Percentiles rank a stretch among this genome's conserved stretches.
Evolutionary conservation across 129 eudicot genomes (phyloP).

Genomic region (Apium graveolens): DNA sequence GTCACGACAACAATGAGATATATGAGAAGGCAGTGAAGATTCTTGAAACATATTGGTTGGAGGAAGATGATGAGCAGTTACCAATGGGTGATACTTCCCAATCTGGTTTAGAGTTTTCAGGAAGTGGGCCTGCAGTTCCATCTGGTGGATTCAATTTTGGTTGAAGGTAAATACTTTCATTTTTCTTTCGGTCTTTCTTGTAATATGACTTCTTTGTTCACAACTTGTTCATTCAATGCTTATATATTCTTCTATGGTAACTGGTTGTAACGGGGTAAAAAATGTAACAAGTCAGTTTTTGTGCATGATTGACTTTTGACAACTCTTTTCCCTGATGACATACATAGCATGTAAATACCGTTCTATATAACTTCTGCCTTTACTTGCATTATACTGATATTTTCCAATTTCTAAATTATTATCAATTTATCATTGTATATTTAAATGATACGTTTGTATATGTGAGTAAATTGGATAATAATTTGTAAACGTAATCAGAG

Average conservation of each 20-base stretch:
- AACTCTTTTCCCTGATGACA: neutral
- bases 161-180: neutral
- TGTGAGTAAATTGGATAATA: neutral
- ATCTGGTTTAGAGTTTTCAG: neutral
- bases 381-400: neutral
- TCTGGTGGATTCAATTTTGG: conserved; percentile 1
- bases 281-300: neutral
- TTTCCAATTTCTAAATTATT: neutral
- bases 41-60: conserved; percentile 65
- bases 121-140: neutral
- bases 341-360: neutral
- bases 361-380: neutral
- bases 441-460: neutral
- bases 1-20: conserved; percentile 67
- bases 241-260: neutral
- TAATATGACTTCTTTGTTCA: neutral
- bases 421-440: neutral
- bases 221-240: neutral
- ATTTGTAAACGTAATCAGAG: neutral
- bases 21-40: conserved; percentile 76
- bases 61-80: conserved; percentile 54
- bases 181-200: neutral
- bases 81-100: neutral
- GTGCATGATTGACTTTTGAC: neutral
- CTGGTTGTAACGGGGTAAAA: neutral